Evolutionary conservation across 1,139 yeast species (phyloP), one percentile per base, ranked within the genome.

Genomic region (Geotrichum candidum): DNA sequence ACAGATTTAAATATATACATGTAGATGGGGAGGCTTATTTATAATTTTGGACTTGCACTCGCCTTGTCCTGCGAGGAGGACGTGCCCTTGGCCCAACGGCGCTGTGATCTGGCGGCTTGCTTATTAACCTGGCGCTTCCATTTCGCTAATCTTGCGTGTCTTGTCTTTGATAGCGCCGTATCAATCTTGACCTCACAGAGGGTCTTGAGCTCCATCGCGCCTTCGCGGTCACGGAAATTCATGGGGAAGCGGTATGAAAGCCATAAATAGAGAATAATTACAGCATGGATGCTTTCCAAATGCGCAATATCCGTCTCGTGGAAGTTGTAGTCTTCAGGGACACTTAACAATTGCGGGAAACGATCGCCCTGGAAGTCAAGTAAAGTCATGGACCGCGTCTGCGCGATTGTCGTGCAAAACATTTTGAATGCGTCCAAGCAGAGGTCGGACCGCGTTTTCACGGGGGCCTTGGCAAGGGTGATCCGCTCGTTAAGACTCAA

Each of bases 161-260:
- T 46, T 50, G 62, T 61, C 50, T 68, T 62, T 46, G 55, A 53
- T 54, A 69, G 61, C 11, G 64, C 62, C 51, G 63, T 59, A 56
- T 68, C 68, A 53, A 75, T 72, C 18, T 67, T 65, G 9, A 58
- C 64, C 63, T 75, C 77, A 58, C 77, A 74, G 27, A 73, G 64
- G 18, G 64, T 65, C 48, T 88, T 87, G 68, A 90, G 74, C 63
- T 88, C 89, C 52, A 75, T 74, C 0, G 96, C 96, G 58, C 91
- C 84, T 63, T 87, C 88, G 35, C 84, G 79, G 71, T 90, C 97
- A 11, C 88, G 82, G 68, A 91, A 88, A 59, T 86, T 80, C 50
- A 87, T 84, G 0, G 97, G 96, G 78, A 88, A 92, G 70, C 97
- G 69, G 71, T 90, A 94, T 64, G 90, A 82, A 65, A 94, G 78